Conservation (phyloP, 2,329 filamentous ascomycete species). For the Ceratocystis diversiconidia region DNA sequence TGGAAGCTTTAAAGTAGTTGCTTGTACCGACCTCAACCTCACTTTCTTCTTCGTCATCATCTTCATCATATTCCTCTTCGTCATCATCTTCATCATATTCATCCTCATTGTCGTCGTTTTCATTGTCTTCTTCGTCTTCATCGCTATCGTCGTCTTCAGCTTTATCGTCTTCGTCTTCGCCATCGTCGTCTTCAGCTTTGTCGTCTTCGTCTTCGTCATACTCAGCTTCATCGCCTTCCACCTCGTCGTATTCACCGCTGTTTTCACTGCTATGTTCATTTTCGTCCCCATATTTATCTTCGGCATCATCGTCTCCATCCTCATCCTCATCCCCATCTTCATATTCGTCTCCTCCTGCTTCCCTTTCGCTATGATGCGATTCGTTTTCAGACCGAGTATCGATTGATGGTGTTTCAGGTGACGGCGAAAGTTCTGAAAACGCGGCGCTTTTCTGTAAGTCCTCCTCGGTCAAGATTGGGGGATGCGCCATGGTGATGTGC, state of each 20-base stretch:
- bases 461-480: slow-evolving; percentile 33
- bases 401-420: slow-evolving; percentile 26
- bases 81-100: slow-evolving; percentile 1
- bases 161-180: too few relatives aligned
- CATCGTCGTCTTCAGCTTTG: too few relatives aligned
- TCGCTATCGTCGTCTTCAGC: too few relatives aligned
- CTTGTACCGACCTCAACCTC: too few relatives aligned
- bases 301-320: too few relatives aligned
- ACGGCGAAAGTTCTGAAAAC: slow-evolving; percentile 27
- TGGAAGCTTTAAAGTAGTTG: slow-evolving; percentile 24
- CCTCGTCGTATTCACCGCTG: too few relatives aligned
- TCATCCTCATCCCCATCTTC: not conserved
- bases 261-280: too few relatives aligned
- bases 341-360: not conserved
- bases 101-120: slow-evolving; percentile 18
- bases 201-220: too few relatives aligned
- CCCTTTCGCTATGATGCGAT: too few relatives aligned
- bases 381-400: not conserved
- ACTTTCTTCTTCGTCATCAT: slow-evolving; percentile 31
- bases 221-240: too few relatives aligned
- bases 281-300: too few relatives aligned
- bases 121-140: slow-evolving; percentile 12
- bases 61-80: slow-evolving; percentile 32
- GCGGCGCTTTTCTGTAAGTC: slow-evolving; percentile 43
- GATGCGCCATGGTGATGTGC: slow-evolving; percentile 12